These are phyloP conservation scores for Pleurotus platypus DNA, from an alignment of 768 basidiomycete genomes.

Conservation along the genomic window DNA sequence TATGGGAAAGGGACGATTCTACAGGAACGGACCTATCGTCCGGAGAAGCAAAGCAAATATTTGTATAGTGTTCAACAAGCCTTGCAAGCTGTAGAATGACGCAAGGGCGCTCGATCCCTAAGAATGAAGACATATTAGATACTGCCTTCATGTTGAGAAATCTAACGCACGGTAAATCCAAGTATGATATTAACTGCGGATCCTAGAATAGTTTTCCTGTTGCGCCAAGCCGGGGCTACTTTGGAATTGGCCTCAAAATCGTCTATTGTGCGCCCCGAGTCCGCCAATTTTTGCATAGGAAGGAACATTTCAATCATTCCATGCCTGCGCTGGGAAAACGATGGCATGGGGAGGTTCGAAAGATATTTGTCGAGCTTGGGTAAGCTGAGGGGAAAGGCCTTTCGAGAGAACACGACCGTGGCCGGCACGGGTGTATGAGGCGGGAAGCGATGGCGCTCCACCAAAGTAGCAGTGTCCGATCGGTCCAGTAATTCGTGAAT, in stretches of 20 bases:
- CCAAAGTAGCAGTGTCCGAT: neutral
- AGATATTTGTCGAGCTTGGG: constrained; percentile 61
- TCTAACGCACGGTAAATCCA: constrained; percentile 48
- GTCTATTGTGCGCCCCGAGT: constrained; percentile 45
- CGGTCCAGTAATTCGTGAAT: neutral
- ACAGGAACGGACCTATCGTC: constrained; percentile 48
- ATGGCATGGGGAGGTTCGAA: constrained; percentile 40
- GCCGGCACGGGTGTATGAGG: constrained; percentile 51
- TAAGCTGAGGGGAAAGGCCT: constrained; percentile 55
- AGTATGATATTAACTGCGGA: constrained; percentile 42
- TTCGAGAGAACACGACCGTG: constrained; percentile 52
- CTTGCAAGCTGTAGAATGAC: constrained; percentile 67
- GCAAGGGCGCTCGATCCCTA: constrained; percentile 71
- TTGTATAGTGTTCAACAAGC: constrained; percentile 65
- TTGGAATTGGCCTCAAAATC: constrained; percentile 57
- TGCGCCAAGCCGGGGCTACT: constrained; percentile 48
- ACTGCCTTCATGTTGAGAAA: neutral
- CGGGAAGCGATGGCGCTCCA: constrained; percentile 4
- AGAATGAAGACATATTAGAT: neutral
- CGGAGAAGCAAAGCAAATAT: constrained; percentile 68
- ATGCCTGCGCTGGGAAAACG: constrained; percentile 29
- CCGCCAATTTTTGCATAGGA: constrained; percentile 55
- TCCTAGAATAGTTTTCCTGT: constrained; percentile 50
- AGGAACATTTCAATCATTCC: constrained; percentile 44
- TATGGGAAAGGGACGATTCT: neutral